Evolutionary conservation across 768 basidiomycete species (phyloP).

Genomic region (Rhizopogon sp.): DNA sequence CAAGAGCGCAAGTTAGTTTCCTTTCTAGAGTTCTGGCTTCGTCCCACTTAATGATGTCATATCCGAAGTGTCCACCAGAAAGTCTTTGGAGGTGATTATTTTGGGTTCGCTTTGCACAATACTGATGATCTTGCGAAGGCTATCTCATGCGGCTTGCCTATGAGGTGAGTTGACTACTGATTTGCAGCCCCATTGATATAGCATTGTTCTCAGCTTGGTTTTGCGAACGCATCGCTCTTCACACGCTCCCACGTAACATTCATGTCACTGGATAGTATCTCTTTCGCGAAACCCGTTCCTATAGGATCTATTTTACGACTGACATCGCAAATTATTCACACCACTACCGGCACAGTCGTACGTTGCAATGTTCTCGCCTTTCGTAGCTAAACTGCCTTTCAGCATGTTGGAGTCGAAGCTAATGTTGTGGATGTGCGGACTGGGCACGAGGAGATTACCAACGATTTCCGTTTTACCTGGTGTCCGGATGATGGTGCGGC

Average conservation of each 20-base stretch:
- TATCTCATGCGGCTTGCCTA: constrained; percentile 66
- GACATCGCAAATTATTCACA: constrained; percentile 64
- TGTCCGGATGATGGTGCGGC: constrained; percentile 38
- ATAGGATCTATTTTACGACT: constrained; percentile 80
- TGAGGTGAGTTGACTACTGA: constrained; percentile 38
- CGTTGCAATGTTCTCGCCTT: constrained; percentile 19
- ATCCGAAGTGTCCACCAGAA: constrained; percentile 67
- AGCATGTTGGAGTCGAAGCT: constrained; percentile 72
- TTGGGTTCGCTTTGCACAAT: neutral
- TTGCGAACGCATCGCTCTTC: constrained; percentile 66
- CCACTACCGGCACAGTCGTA: constrained; percentile 55
- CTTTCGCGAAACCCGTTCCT: constrained; percentile 75
- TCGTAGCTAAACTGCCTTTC: neutral
- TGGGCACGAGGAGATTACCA: constrained; percentile 60
- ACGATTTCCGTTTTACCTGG: constrained; percentile 78
- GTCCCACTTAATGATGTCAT: neutral
- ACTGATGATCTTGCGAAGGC: constrained; percentile 19
- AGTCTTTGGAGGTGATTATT: constrained; percentile 62
- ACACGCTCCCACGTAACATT: constrained; percentile 64
- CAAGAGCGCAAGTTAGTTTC: constrained; percentile 72
- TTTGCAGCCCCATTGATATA: neutral
- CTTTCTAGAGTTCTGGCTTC: neutral
- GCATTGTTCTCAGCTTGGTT: constrained; percentile 50
- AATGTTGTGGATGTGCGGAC: constrained; percentile 67
- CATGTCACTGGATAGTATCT: constrained; percentile 74